A percentile compares a stretch with the other conserved stretches of the same genome.
These are phyloP conservation scores for Kwoniella shandongensis DNA, from an alignment of 768 basidiomycete species.

Conservation along the genomic window DNA sequence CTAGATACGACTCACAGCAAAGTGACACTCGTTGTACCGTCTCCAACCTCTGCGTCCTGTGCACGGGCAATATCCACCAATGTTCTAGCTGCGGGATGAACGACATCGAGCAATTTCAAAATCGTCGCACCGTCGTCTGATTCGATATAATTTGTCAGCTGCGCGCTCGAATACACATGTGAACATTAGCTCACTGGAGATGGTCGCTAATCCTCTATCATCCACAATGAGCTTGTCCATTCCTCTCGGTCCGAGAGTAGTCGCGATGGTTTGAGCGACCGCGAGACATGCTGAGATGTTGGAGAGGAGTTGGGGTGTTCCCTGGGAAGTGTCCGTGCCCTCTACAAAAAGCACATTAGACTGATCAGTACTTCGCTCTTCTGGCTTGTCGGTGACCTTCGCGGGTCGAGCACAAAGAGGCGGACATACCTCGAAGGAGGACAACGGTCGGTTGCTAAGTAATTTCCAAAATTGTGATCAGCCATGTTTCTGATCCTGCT, in stretches of 20 bases:
- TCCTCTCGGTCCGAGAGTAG: conserved; percentile 93
- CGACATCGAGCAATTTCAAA: conserved; percentile 92
- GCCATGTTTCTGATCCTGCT: neutral
- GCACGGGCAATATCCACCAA: conserved; percentile 97
- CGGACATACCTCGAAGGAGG: conserved; percentile 64
- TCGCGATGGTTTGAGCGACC: conserved; percentile 84
- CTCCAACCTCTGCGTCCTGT: conserved; percentile 98
- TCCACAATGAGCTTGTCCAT: conserved; percentile 99
- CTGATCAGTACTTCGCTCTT: conserved; percentile 1
- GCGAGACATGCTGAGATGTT: conserved; percentile 97
- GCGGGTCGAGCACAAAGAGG: neutral
- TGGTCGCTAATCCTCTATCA: conserved; percentile 91
- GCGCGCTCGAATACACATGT: neutral
- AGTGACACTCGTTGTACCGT: conserved; percentile 96
- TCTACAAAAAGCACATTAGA: conserved; percentile 55
- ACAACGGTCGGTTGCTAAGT: conserved; percentile 97
- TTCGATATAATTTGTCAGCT: no score
- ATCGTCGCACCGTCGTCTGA: conserved; percentile 94
- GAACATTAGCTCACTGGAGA: conserved; percentile 64
- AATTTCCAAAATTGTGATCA: neutral
- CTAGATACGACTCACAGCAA: conserved; percentile 58
- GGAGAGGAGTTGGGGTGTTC: conserved; percentile 84
- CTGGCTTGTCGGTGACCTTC: neutral
- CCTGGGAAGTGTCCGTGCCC: conserved; percentile 94
- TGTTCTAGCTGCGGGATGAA: conserved; percentile 97